A percentile compares a stretch with the other conserved stretches of the same genome.
These are phyloP conservation scores for Ophidiomyces ophidiicola DNA, from an alignment of 2,329 filamentous ascomycete genomes.

Conservation along the genomic window DNA sequence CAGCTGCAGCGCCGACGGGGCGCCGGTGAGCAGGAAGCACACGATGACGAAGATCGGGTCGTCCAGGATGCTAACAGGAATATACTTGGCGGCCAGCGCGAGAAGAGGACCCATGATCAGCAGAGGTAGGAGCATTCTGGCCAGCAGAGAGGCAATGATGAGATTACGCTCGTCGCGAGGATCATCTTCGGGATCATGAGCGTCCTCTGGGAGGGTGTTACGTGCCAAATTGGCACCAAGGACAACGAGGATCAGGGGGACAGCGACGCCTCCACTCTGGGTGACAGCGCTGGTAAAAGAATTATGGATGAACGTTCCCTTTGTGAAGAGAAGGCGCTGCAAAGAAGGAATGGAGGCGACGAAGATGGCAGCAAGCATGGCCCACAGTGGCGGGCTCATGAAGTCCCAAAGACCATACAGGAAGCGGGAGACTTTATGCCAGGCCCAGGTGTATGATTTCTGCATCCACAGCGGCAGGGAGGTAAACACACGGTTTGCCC, in stretches of 20 bases:
- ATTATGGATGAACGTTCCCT: constrained; percentile 82
- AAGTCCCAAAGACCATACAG: constrained; percentile 68
- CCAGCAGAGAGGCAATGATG: constrained; percentile 70
- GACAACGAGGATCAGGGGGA: constrained; percentile 89
- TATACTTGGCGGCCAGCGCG: constrained; percentile 75
- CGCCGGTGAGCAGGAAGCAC: constrained; percentile 89
- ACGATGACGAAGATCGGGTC: constrained; percentile 98
- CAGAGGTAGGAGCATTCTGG: constrained; percentile 85
- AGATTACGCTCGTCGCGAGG: constrained; percentile 57
- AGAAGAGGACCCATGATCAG: constrained; percentile 84
- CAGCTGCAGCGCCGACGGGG: constrained; percentile 83
- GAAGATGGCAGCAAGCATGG: constrained; percentile 82
- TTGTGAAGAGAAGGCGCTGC: constrained; percentile 74
- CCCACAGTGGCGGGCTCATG: constrained; percentile 97
- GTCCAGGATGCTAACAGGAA: constrained; percentile 85
- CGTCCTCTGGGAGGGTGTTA: constrained; percentile 65
- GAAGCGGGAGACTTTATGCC: constrained; percentile 39
- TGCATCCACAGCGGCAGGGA: constrained; percentile 44
- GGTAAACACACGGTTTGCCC: constrained; percentile 31
- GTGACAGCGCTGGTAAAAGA: constrained; percentile 78
- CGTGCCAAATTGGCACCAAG: constrained; percentile 87
- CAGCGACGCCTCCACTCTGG: constrained; percentile 80
- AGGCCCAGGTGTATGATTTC: constrained; percentile 35
- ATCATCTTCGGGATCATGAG: constrained; percentile 57
- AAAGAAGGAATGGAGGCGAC: constrained; percentile 77